phyloP scores from a whole-genome alignment of 176 grass and related monocot species.

The Aegilops tauschii region DNA sequence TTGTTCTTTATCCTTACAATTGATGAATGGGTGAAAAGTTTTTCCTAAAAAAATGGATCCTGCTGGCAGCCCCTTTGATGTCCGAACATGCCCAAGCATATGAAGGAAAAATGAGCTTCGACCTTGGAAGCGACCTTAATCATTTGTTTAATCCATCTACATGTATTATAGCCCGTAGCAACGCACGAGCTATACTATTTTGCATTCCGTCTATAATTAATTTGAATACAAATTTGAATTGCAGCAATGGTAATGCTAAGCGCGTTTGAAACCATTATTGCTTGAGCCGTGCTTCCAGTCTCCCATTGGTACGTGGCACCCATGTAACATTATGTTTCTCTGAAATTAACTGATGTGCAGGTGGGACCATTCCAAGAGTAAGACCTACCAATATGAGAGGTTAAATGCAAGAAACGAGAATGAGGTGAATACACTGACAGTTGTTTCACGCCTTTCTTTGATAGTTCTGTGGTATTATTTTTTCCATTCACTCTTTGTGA shows the following conservation, averaged over 20 bases:
- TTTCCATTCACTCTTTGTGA: no score
- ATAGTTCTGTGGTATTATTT: no score
- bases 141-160: no score
- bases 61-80: no score
- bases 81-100: no score
- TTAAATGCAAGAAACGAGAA: neutral
- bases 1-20: no score
- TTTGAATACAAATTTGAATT: neutral
- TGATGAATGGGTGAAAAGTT: no score
- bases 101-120: no score
- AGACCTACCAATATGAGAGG: neutral
- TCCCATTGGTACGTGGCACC: neutral
- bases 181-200: neutral
- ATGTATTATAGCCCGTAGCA: no score
- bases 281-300: neutral
- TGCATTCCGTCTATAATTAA: neutral
- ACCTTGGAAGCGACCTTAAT: no score
- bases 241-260: neutral
- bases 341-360: constrained; percentile 33
- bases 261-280: neutral
- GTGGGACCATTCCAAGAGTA: neutral
- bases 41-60: no score
- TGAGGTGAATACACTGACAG: constrained; percentile 18
- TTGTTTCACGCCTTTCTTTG: neutral
- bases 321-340: neutral